Conservation (phyloP, 176 grass and related monocot genomes). For the Avena atlantica region DNA sequence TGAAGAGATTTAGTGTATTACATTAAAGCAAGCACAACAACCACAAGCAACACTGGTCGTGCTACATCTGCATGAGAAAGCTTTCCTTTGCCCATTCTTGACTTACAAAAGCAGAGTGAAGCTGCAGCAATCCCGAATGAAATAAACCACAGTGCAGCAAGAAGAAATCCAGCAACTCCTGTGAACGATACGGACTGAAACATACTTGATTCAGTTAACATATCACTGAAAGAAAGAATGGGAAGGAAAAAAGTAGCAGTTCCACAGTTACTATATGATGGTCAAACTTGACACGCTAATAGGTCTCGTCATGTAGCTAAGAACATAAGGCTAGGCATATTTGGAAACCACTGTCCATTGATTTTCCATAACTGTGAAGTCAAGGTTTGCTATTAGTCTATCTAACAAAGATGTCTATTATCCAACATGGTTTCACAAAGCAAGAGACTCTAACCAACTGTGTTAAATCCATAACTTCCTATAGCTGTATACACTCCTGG, state of each 20-base stretch:
- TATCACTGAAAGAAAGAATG: not conserved
- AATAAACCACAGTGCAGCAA: slow-evolving; percentile 68
- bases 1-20: slow-evolving; percentile 51
- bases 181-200: slow-evolving; percentile 93
- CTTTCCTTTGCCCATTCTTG: slow-evolving; percentile 63
- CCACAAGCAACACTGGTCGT: slow-evolving; percentile 55
- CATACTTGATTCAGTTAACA: slow-evolving; percentile 42
- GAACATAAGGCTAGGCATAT: not conserved
- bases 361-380: not conserved
- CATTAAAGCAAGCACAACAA: slow-evolving; percentile 68
- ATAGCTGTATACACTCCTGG: not conserved
- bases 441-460: not conserved
- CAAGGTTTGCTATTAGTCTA: not conserved
- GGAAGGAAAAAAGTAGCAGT: not conserved
- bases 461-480: not conserved
- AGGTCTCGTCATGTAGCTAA: not conserved
- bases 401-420: not conserved
- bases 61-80: slow-evolving; percentile 37
- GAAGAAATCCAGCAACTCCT: slow-evolving; percentile 74
- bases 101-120: slow-evolving; percentile 57
- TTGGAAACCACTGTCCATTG: not conserved
- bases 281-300: not conserved
- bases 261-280: not conserved
- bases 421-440: slow-evolving; percentile 12
- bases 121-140: slow-evolving; percentile 60